These are phyloP conservation scores for Paramyrothecium roridum DNA, from an alignment of 2,329 filamentous ascomycete species.

Conservation along the genomic window DNA sequence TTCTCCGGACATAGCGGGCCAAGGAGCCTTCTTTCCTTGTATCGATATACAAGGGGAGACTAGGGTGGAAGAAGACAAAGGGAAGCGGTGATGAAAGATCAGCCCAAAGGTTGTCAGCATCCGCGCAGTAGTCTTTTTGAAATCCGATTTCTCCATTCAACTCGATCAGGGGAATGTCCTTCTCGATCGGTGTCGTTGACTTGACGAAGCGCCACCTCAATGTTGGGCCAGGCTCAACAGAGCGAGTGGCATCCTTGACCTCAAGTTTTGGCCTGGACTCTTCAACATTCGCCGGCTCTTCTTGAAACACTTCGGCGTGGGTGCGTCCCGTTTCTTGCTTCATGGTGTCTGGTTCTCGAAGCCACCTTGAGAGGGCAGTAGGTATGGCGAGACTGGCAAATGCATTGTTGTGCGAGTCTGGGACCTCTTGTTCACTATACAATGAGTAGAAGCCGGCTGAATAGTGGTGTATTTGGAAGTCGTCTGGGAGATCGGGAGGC, in stretches of 20 bases:
- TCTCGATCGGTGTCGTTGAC: conserved; percentile 48
- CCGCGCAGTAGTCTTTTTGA: conserved; percentile 68
- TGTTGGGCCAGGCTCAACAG: conserved; percentile 25
- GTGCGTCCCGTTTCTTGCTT: conserved; percentile 64
- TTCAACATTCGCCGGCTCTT: conserved; percentile 40
- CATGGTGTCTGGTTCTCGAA: conserved; percentile 69
- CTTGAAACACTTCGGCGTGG: conserved; percentile 65
- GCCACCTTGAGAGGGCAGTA: conserved; percentile 73
- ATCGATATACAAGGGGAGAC: conserved; percentile 89
- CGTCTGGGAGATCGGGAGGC: conserved; percentile 61
- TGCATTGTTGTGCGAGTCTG: conserved; percentile 67
- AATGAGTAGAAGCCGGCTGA: conserved; percentile 73
- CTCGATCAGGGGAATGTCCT: conserved; percentile 60
- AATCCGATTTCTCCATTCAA: conserved; percentile 76
- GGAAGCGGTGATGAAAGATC: conserved; percentile 64
- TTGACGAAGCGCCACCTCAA: conserved; percentile 69
- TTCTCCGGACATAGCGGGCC: conserved; percentile 86
- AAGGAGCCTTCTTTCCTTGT: conserved; percentile 82
- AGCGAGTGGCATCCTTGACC: conserved; percentile 45
- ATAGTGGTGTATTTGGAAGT: conserved; percentile 65
- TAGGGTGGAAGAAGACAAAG: conserved; percentile 84
- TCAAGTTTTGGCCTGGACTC: conserved; percentile 39
- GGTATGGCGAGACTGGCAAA: conserved; percentile 75
- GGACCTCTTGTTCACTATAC: conserved; percentile 61
- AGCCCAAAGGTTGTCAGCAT: conserved; percentile 64